Base-by-base conservation (phyloP, 768 basidiomycete species). In the Lentinula edodes region DNA sequence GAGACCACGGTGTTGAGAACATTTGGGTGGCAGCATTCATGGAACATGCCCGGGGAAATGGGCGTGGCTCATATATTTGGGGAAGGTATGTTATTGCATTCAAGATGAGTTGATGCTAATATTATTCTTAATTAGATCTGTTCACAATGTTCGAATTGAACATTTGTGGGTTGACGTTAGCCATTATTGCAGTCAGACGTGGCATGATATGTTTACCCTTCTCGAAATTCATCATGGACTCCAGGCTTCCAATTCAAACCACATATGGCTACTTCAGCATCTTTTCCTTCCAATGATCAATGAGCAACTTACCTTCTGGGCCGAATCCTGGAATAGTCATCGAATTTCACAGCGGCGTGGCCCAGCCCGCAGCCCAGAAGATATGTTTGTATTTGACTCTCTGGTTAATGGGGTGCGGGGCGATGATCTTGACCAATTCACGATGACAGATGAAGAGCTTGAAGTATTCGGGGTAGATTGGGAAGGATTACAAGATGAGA, bases 151-250 rank as follows among this genome's bases (percentile, higher is more conserved):
- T 28, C 28, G 28, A 28, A 28, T 28, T 28, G 28, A 28, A 28
- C 28, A 3, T 28, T 28, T 28, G 28, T 28, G 28, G 28, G 28
- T 28, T 28, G 28, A 28, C 3, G 28, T 28, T 3, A 28, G 28
- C 28, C 16, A 43, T 3, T 65, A 64, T 1, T 65, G 75, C 54
- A 72, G 75, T 4, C 45, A 57, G 8, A 73, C 71, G 48, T 78
- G 77, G 77, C 70, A 72, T 36, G 56, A 64, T 1, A 71, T 72
- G 46, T 75, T 78, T 59, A 32, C 58, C 7, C 46, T 28, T 28
- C 28, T 28, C 28, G 28, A 28, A 28, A 28, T 28, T 28, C 28
- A 28, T 28, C 28, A 28, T 28, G 28, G 28, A 28, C 28, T 28
- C 28, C 28, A 28, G 28, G 28, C 28, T 28, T 4, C 28, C 28